Base-by-base conservation (phyloP, 1,284 basidiomycete genomes). In the Leccinum solheimii region DNA sequence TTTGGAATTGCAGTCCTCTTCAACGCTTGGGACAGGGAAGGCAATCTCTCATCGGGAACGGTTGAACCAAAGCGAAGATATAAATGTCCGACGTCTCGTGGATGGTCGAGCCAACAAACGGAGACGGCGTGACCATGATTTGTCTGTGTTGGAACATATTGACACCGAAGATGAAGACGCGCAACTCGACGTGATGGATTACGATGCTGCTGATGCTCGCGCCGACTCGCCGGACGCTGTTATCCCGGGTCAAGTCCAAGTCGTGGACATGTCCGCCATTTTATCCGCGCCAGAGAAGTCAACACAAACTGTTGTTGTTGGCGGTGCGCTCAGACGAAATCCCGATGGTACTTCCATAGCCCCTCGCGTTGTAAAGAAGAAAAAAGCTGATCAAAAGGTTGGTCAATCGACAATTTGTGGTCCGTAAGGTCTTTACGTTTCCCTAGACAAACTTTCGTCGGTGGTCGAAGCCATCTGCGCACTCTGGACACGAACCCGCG, bases 1-100 rank as follows among this genome's bases (percentile, higher is more conserved):
- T 36, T 69, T 87, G 26, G 77, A 81, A 45, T 78, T 94, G 14
- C 86, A 90, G 60, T 88, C 91, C 0, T 93, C 92, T 16, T 83
- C 92, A 10, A 90, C 87, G 2, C 83, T 94, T 56, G 92, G 92
- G 13, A 88, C 91, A 1, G 87, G 90, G 14, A 86, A 81, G 67
- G 69, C 76, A 2, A 72, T 74, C 7, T 88, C 89, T 1, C 83
- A 89, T 68, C 80, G 83, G 57, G 84, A 88, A 57, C 81, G 78
- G 16, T 70, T 85, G 23, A 86, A 86, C 36, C 82, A 79, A 62
- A 68, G 76, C 13, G 90, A 93, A 70, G 84, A 91, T 67, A 79
- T 81, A 59, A 79, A 84, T 51, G 78, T 88, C 58, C 79, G 83
- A 45, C 82, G 80, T 58, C 76, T 79, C 19, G 69, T 91, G 58